These are phyloP conservation scores for Tremella mesenterica DNA, from an alignment of 768 basidiomycete species.

Conservation along the genomic window DNA sequence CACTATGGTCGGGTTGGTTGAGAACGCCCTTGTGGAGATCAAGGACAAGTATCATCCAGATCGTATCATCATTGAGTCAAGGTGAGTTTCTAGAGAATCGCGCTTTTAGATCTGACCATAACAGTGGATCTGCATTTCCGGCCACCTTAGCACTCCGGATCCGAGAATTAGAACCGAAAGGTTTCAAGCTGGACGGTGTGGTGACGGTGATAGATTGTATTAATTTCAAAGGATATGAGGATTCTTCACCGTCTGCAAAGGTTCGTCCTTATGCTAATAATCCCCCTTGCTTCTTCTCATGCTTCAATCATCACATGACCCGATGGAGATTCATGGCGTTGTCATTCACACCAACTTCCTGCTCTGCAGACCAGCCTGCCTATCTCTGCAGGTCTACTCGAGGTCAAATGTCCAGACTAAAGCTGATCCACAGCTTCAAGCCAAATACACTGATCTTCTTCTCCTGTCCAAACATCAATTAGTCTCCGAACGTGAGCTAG, in stretches of 20 bases:
- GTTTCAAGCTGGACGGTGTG: constrained; percentile 78
- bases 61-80: constrained; percentile 90
- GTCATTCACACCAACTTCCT: background rate
- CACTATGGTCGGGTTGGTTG: constrained; percentile 89
- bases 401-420: background rate
- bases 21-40: constrained; percentile 80
- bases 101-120: background rate
- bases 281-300: background rate
- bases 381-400: background rate
- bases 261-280: constrained; percentile 50
- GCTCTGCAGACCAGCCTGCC: background rate
- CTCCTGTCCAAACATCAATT: constrained; percentile 92
- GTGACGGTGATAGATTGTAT: constrained; percentile 69
- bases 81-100: constrained; percentile 55
- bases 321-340: too few relatives aligned
- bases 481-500: constrained; percentile 63
- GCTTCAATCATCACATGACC: background rate
- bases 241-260: constrained; percentile 79
- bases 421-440: constrained; percentile 48
- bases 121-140: constrained; percentile 86
- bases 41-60: constrained; percentile 71
- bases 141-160: constrained; percentile 93
- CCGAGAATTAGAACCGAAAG: constrained; percentile 74
- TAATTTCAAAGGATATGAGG: constrained; percentile 87
- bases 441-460: constrained; percentile 88